These are phyloP conservation scores for Fraxinus pennsylvanica DNA, from an alignment of 257 asterid genomes.

Conservation along the genomic window DNA sequence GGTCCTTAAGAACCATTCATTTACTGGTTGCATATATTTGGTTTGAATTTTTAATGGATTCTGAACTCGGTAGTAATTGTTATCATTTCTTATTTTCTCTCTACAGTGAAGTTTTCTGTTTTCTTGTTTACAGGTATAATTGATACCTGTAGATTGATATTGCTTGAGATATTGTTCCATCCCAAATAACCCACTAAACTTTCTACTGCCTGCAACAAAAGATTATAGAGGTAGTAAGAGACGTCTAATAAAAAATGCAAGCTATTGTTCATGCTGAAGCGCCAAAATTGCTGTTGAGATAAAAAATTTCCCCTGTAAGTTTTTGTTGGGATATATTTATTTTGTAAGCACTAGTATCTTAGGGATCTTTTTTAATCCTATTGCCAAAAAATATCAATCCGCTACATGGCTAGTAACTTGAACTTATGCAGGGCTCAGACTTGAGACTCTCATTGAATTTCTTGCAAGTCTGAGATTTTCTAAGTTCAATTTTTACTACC, in stretches of 20 bases:
- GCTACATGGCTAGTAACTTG: too few species aligned
- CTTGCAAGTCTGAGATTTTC: too few species aligned
- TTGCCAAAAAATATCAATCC: neutral
- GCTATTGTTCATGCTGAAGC: neutral
- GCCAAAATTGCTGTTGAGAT: neutral
- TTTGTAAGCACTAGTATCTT: too few species aligned
- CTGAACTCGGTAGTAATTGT: neutral
- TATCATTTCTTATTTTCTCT: neutral
- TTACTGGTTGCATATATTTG: neutral
- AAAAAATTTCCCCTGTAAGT: too few species aligned
- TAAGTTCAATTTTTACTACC: too few species aligned
- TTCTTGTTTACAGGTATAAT: neutral
- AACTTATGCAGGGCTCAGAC: too few species aligned
- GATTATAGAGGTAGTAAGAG: neutral
- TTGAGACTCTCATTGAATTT: too few species aligned
- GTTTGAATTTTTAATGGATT: neutral
- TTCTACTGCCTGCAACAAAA: neutral
- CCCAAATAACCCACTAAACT: neutral
- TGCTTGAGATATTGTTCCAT: neutral
- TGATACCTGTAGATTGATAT: neutral
- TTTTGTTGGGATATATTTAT: too few species aligned
- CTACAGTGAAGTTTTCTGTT: neutral
- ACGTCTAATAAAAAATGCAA: neutral
- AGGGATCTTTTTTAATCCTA: neutral
- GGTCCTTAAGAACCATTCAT: too few species aligned